A percentile compares a stretch with the other conserved stretches of the same genome.
Evolutionary conservation across 768 basidiomycete genomes (phyloP).

Genomic region (Auriscalpium vulgare): DNA sequence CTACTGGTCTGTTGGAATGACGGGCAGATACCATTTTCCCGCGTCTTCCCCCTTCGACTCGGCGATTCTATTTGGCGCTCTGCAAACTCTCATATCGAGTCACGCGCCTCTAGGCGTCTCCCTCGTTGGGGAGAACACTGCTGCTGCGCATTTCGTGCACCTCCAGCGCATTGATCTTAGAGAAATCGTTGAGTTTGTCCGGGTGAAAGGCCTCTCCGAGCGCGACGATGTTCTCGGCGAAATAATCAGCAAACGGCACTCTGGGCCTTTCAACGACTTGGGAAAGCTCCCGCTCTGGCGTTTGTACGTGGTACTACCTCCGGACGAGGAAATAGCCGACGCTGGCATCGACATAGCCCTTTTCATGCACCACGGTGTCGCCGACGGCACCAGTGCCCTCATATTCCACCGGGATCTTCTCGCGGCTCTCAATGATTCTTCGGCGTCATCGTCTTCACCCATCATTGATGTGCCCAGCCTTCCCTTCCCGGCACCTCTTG

Average conservation of each 20-base stretch:
- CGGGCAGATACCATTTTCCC: not conserved
- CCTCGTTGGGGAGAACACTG: not conserved
- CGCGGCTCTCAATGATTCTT: not conserved
- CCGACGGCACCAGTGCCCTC: not conserved
- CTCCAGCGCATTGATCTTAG: not conserved
- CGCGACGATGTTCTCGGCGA: not conserved
- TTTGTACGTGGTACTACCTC: not conserved
- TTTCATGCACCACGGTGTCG: not conserved
- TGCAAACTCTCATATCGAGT: not conserved
- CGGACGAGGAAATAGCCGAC: not conserved
- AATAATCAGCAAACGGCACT: not conserved
- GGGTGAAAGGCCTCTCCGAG: not conserved
- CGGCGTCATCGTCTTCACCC: not conserved
- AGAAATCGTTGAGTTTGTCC: not conserved
- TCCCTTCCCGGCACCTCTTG: not conserved
- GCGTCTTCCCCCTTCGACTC: not conserved
- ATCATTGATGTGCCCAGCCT: not conserved
- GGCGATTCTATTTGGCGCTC: not conserved
- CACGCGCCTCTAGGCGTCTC: not conserved
- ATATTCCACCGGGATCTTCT: not conserved
- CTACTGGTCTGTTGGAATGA: not conserved
- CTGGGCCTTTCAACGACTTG: not conserved
- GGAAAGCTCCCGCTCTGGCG: constrained; percentile 1
- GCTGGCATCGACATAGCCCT: not conserved
- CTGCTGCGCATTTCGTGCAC: not conserved